A percentile compares a stretch with the other conserved stretches of the same genome.
Evolutionary conservation across 352 stramenopile genomes (phyloP).

Genomic region (Pythium pyrilobum): DNA sequence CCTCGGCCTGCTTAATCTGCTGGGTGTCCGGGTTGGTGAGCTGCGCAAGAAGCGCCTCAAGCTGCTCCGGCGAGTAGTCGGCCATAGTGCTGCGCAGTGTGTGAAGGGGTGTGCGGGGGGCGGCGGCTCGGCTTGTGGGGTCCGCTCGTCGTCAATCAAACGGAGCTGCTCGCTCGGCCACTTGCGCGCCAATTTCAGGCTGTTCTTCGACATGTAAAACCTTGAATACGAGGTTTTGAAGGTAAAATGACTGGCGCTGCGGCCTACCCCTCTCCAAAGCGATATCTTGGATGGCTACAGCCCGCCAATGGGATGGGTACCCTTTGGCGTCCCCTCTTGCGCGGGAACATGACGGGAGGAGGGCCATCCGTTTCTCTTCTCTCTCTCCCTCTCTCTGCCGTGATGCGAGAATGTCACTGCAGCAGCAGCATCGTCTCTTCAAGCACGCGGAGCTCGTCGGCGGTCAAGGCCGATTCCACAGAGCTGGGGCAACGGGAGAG

Average conservation of each 20-base stretch:
- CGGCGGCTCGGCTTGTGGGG: constrained; percentile 4
- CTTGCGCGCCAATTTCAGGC: constrained; percentile 8
- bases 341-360: constrained; percentile 1
- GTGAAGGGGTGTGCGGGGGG: not conserved
- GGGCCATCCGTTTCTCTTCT: not conserved
- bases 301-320: constrained; percentile 11
- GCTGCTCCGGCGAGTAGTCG: constrained; percentile 77
- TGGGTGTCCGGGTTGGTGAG: constrained; percentile 94
- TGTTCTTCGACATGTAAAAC: constrained; percentile 16
- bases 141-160: constrained; percentile 14
- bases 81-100: constrained; percentile 33
- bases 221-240: constrained; percentile 19
- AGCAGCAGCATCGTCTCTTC: too few species aligned
- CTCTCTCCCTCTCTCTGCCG: too few species aligned
- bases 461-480: constrained; percentile 9
- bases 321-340: not conserved
- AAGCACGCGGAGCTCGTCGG: constrained; percentile 23
- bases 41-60: constrained; percentile 83
- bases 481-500: too few species aligned
- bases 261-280: constrained; percentile 10
- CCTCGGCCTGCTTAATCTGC: constrained; percentile 94
- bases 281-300: constrained; percentile 17
- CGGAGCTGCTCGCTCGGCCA: not conserved
- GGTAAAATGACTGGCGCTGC: constrained; percentile 21
- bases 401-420: too few species aligned